Percentiles rank a stretch among this genome's conserved stretches.
These are phyloP conservation scores for Infundibulicybe gibba DNA, from an alignment of 768 basidiomycete species.

Conservation along the genomic window DNA sequence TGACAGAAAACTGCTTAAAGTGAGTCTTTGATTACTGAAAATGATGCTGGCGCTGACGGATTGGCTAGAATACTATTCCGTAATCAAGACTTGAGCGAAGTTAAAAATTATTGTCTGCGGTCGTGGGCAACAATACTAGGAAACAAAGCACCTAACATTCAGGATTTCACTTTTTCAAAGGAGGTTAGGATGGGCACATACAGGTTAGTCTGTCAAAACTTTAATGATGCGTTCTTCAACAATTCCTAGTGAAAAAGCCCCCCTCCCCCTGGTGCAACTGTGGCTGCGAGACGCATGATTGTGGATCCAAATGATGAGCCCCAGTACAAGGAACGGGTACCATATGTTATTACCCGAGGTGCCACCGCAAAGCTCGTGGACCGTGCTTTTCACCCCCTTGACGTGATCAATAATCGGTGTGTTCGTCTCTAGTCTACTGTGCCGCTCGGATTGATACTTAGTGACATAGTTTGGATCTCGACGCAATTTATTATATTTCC, in stretches of 20 bases:
- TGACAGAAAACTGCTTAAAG: constrained; percentile 90
- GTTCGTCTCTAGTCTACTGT: constrained; percentile 8
- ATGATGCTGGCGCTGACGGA: constrained; percentile 1
- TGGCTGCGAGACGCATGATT: constrained; percentile 74
- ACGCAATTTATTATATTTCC: constrained; percentile 86
- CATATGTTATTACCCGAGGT: constrained; percentile 80
- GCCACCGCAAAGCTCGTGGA: constrained; percentile 67
- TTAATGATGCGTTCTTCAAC: background rate
- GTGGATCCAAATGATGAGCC: constrained; percentile 79
- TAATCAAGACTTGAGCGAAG: constrained; percentile 80
- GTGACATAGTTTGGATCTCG: constrained; percentile 55
- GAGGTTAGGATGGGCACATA: constrained; percentile 94
- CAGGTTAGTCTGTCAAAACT: constrained; percentile 44
- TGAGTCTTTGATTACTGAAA: constrained; percentile 26
- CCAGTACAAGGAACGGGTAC: constrained; percentile 91
- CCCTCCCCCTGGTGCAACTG: constrained; percentile 89
- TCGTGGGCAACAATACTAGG: constrained; percentile 86
- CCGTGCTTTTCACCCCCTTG: constrained; percentile 69
- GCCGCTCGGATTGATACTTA: no score
- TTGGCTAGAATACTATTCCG: constrained; percentile 78
- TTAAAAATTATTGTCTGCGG: constrained; percentile 83
- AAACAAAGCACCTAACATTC: constrained; percentile 67
- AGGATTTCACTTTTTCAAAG: constrained; percentile 94
- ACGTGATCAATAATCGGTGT: constrained; percentile 62
- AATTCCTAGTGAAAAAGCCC: constrained; percentile 63